Evolutionary conservation across 176 grass and related monocot genomes (phyloP).

Genomic region (Eleusine indica): DNA sequence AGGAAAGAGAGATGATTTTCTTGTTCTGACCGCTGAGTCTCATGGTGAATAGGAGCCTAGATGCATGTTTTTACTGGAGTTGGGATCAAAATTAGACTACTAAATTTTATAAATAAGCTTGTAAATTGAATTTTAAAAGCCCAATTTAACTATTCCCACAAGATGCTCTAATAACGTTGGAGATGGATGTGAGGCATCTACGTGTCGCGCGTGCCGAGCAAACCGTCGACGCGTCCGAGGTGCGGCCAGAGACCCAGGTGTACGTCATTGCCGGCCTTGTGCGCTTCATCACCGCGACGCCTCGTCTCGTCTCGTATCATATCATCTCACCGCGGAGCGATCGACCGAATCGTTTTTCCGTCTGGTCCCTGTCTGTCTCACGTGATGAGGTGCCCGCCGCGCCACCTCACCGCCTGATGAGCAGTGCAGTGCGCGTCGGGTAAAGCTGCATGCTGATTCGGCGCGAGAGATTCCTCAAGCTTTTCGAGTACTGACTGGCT

Average conservation of each 20-base stretch:
- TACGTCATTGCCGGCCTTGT: neutral
- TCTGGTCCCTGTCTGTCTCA: slow-evolving; percentile 13
- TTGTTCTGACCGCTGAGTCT: too few relatives aligned
- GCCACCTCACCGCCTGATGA: neutral
- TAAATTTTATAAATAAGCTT: too few relatives aligned
- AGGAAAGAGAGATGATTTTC: too few relatives aligned
- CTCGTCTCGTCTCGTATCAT: neutral
- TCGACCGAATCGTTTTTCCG: neutral
- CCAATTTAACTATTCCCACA: too few relatives aligned
- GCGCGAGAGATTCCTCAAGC: slow-evolving; percentile 10
- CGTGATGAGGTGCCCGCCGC: neutral
- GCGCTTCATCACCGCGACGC: neutral
- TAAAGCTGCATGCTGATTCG: neutral
- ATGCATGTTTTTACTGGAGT: too few relatives aligned
- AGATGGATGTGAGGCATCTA: too few relatives aligned
- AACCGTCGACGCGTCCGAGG: slow-evolving; percentile 36
- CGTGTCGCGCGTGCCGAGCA: neutral
- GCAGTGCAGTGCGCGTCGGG: neutral
- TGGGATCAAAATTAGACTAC: too few relatives aligned
- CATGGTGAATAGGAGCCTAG: too few relatives aligned
- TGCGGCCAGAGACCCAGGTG: neutral
- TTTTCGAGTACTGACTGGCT: neutral
- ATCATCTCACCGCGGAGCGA: slow-evolving; percentile 13
- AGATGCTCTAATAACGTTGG: too few relatives aligned
- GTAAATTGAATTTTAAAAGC: too few relatives aligned